These are phyloP conservation scores for Sanghuangporus weigelae DNA, from an alignment of 1,284 basidiomycete genomes.

Conservation along the genomic window DNA sequence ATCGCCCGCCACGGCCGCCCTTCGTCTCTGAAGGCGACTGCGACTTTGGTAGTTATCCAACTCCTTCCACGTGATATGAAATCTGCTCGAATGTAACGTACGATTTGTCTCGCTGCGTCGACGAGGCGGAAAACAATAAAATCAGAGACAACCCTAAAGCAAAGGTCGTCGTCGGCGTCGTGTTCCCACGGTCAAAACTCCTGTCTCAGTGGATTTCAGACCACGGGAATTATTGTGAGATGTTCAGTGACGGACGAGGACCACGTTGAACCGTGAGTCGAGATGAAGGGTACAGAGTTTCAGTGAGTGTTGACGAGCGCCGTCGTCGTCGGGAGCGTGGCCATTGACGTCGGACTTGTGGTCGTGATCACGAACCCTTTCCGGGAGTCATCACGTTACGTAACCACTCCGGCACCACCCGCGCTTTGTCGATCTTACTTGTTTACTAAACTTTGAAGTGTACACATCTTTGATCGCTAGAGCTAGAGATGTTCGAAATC, in stretches of 20 bases:
- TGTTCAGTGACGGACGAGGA: background rate
- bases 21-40: background rate
- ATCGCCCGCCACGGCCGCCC: slow-evolving; percentile 31
- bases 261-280: background rate
- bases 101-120: background rate
- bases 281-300: background rate
- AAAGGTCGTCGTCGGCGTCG: background rate
- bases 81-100: background rate
- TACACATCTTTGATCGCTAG: background rate
- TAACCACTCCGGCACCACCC: background rate
- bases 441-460: background rate
- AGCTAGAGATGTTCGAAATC: too few species aligned
- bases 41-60: background rate
- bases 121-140: background rate
- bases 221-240: background rate
- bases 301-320: slow-evolving; percentile 1
- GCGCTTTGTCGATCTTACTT: background rate
- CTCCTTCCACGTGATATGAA: slow-evolving; percentile 7
- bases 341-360: slow-evolving; percentile 1
- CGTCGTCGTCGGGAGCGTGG: slow-evolving; percentile 10
- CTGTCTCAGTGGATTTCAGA: background rate
- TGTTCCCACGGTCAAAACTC: background rate
- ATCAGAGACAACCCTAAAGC: background rate
- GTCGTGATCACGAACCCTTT: background rate
- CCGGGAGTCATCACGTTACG: background rate